Evolutionary conservation across 805 yeast species (phyloP).

Genomic region (Sugiyamaella americana): DNA sequence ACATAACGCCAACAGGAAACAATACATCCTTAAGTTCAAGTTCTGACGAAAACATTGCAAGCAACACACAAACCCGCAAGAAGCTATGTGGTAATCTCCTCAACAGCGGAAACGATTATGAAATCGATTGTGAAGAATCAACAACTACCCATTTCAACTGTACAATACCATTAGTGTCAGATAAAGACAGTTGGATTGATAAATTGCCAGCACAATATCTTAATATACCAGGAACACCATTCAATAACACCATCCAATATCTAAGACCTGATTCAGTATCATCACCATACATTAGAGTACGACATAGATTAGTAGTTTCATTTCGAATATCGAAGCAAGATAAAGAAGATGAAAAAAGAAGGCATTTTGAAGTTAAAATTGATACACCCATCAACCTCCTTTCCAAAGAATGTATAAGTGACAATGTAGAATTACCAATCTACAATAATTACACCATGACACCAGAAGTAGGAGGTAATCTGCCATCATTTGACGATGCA

Average conservation of each 20-base stretch:
- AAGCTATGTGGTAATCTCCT: constrained; percentile 2
- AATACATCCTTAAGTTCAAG: not conserved
- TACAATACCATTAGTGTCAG: constrained; percentile 12
- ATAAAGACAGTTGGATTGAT: not conserved
- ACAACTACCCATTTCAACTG: constrained; percentile 11
- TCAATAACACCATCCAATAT: constrained; percentile 1
- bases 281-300: constrained; percentile 69
- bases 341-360: constrained; percentile 51
- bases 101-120: not conserved
- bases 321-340: constrained; percentile 61
- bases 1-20: not conserved
- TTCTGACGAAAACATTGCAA: not conserved
- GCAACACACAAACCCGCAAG: not conserved
- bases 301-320: constrained; percentile 92
- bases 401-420: constrained; percentile 26
- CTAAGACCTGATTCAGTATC: constrained; percentile 75
- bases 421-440: constrained; percentile 28
- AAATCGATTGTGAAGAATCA: constrained; percentile 1
- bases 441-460: constrained; percentile 16
- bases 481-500: constrained; percentile 16
- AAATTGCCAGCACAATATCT: not conserved
- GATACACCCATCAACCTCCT: constrained; percentile 90
- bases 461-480: not conserved
- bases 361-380: constrained; percentile 89
- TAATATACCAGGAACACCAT: not conserved